Evolutionary conservation across 2,329 filamentous ascomycete genomes (phyloP).

Genomic region (Xylariaceae sp.): DNA sequence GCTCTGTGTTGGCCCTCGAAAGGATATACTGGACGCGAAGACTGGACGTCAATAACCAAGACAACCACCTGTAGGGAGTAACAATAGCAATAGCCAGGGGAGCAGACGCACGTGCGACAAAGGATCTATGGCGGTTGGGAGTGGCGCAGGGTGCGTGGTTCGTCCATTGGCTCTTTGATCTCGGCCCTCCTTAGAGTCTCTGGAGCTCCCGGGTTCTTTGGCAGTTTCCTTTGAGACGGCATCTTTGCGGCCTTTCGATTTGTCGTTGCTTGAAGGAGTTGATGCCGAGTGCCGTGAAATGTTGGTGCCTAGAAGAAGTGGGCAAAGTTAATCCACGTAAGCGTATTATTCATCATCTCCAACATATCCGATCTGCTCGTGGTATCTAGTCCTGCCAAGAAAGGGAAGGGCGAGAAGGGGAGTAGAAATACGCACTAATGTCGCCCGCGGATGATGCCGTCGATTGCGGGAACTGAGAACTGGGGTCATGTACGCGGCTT

Average conservation of each 20-base stretch:
- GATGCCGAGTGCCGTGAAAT: conserved; percentile 18
- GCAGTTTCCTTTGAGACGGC: conserved; percentile 24
- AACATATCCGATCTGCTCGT: too few species aligned
- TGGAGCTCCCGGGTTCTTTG: conserved; percentile 26
- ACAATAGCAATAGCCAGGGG: conserved; percentile 7
- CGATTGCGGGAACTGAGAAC: conserved; percentile 3
- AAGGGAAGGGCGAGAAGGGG: background rate
- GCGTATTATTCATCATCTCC: too few species aligned
- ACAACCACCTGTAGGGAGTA: background rate
- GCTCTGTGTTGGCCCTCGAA: conserved; percentile 34
- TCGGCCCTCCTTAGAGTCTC: conserved; percentile 11
- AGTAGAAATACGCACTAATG: conserved; percentile 11
- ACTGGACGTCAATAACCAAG: conserved; percentile 1
- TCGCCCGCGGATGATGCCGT: conserved; percentile 9
- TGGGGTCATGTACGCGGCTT: background rate
- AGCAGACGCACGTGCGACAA: conserved; percentile 57
- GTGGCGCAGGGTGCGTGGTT: conserved; percentile 18
- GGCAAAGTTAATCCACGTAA: conserved; percentile 1
- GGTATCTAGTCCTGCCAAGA: background rate
- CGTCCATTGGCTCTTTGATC: conserved; percentile 20
- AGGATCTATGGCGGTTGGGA: conserved; percentile 55
- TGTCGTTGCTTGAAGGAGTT: conserved; percentile 24
- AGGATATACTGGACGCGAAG: conserved; percentile 44
- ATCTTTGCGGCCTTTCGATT: conserved; percentile 28
- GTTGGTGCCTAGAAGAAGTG: conserved; percentile 25